Evolutionary conservation across 495 filamentous ascomycete species (phyloP).

Genomic region (Cercophora sp.): DNA sequence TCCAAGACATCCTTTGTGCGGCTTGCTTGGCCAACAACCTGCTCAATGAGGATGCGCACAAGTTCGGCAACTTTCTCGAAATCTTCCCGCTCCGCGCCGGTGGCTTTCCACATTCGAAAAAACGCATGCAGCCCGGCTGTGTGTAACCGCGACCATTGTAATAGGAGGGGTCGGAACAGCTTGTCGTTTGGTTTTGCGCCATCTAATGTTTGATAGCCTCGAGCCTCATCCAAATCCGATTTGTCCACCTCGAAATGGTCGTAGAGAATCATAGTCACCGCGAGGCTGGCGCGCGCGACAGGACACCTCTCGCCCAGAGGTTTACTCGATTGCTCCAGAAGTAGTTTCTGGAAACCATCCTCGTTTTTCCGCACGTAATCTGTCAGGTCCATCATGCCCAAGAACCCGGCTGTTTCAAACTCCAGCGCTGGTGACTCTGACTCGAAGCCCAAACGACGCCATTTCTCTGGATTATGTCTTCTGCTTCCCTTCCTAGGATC

Average conservation of each 20-base stretch:
- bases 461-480: slow-evolving; percentile 85
- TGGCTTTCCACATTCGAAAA: slow-evolving; percentile 87
- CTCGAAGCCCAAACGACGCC: slow-evolving; percentile 88
- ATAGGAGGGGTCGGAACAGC: slow-evolving; percentile 78
- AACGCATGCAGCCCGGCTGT: slow-evolving; percentile 84
- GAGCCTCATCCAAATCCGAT: slow-evolving; percentile 74
- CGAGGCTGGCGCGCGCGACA: slow-evolving; percentile 79
- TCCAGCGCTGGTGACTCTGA: slow-evolving; percentile 80
- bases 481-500: slow-evolving; percentile 52
- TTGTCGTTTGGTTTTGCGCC: slow-evolving; percentile 77
- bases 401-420: slow-evolving; percentile 80
- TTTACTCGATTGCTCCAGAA: slow-evolving; percentile 83
- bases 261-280: slow-evolving; percentile 82
- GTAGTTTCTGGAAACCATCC: slow-evolving; percentile 83
- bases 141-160: slow-evolving; percentile 97
- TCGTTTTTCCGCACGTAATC: slow-evolving; percentile 89
- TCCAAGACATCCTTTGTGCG: slow-evolving; percentile 83
- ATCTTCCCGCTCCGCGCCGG: slow-evolving; percentile 76
- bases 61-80: slow-evolving; percentile 90
- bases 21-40: slow-evolving; percentile 78
- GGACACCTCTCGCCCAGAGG: slow-evolving; percentile 74
- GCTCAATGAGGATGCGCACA: slow-evolving; percentile 84
- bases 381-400: slow-evolving; percentile 96
- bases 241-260: slow-evolving; percentile 95
- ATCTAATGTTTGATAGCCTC: slow-evolving; percentile 72